A percentile compares a stretch with the other conserved stretches of the same genome.
Conservation (phyloP, 495 filamentous ascomycete species). For the Tuber umbilicatum region DNA sequence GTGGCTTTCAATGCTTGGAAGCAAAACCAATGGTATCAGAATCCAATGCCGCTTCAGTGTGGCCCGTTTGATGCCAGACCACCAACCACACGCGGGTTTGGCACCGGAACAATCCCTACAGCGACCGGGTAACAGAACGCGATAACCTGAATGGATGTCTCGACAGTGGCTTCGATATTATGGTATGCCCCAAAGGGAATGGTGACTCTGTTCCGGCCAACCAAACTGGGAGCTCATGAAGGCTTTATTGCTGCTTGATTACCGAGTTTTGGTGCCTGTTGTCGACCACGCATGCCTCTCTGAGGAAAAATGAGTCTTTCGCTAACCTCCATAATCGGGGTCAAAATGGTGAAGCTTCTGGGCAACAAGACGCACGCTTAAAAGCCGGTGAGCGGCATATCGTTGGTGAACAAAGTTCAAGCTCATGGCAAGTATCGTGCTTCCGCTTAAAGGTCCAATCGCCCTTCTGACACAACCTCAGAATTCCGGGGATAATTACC, state of each 20-base stretch:
- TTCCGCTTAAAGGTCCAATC: not conserved
- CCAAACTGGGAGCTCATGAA: too few species aligned
- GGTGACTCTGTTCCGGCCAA: too few species aligned
- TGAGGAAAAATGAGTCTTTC: too few species aligned
- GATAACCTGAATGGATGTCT: not conserved
- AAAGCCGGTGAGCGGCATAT: too few species aligned
- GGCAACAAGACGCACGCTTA: not conserved
- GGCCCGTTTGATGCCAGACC: constrained; percentile 18
- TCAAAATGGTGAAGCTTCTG: not conserved
- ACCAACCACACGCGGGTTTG: not conserved
- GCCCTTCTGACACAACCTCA: not conserved
- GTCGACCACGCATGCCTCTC: too few species aligned
- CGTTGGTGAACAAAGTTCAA: not conserved
- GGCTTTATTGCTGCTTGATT: too few species aligned
- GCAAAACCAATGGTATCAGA: not conserved
- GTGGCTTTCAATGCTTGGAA: not conserved
- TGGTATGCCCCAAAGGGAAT: too few species aligned
- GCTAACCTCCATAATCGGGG: not conserved
- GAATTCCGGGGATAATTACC: too few species aligned
- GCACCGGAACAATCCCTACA: not conserved
- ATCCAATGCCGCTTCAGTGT: not conserved
- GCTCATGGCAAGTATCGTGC: not conserved
- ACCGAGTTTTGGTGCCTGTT: too few species aligned
- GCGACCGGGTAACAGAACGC: not conserved
- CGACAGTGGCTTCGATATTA: not conserved